Evolutionary conservation across 257 asterid species (phyloP), one percentile per base, ranked within the genome.

Genomic region (Orobanche coerulescens): DNA sequence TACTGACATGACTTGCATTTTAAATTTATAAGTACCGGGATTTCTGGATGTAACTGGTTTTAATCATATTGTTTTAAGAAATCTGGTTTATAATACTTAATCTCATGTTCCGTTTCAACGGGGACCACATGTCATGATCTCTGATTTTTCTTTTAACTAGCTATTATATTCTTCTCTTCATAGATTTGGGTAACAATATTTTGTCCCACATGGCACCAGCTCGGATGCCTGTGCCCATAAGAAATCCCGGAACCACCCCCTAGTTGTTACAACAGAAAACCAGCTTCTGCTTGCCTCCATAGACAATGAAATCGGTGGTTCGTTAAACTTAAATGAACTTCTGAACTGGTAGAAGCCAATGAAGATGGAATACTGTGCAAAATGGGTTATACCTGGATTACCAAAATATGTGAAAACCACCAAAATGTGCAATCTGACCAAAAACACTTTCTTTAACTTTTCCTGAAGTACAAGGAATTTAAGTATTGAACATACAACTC

Each of bases 41-140:
- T 5, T 0, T 37, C 15, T 40, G 48, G 48, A 40, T 40, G 19
- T 13, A 40, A 40, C n/a, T 40, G 14, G 3, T 11, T 37, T 37
- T 10, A 37, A 9, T 1, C 10, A 9, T 2, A 5, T n/a, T n/a
- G n/a, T n/a, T n/a, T n/a, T 26, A 26, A 26, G 31, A 26, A 26
- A 2, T 26, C 31, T 26, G 31, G 31, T 26, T 36, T 31, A 4
- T 14, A 25, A 1, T 50, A 0, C 9, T 62, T 15, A 4, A 5
- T n/a, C 13, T 13, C n/a, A 9, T 28, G 36, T 18, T 59, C 24
- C 12, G 5, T 44, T 50, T 37, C 13, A 2, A 20, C 18, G 34
- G 50, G 22, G 14, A 43, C 49, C 49, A 43, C 6, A 43, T 56
- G 40, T 63, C 20, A 48, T 44, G 43, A 40, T 61, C 48, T 31